Evolutionary conservation across 768 basidiomycete genomes (phyloP), one percentile per base, ranked within the genome.

Genomic region (Termitomyces sp.): DNA sequence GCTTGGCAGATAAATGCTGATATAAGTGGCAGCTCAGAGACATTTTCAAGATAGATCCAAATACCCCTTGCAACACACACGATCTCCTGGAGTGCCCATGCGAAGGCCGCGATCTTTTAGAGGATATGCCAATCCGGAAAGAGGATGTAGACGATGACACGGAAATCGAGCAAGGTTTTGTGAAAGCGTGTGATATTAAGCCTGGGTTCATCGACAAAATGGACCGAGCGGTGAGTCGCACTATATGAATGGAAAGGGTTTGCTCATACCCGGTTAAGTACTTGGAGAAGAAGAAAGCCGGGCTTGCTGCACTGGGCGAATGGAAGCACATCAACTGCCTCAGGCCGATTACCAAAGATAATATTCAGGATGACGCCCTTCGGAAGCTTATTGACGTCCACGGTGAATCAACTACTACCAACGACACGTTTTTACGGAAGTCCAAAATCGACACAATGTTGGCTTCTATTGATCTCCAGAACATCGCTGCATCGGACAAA

Each of bases 281-380:
- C 63, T 61, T 84, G 61, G 80, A 81, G 66, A 88, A 84, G 73
- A 87, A 89, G 76, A 84, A 81, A 63, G 78, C 76, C 9, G 86
- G 77, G 55, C 79, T 95, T 39, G 86, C 88, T 6, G 79, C 87
- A 4, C 79, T 96, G 34, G 82, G 84, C 46, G 84, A 91, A 66
- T 96, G 93, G 93, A 87, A 81, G 24, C 94, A 96, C 67, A 82
- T 93, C 70, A 84, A 93, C 67, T 91, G 91, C 67, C 72, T 90
- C 20, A 75, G 73, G 47, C 64, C 73, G 6, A 68, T 72, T 16
- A 73, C 79, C 1, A 67, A 69, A 47, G 77, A 82, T 22, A 70
- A 78, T 16, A 77, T 93, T 51, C 81, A 85, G 50, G 92, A 94
- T 69, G 77, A 80, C 27, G 73, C 91, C 53, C 78, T 94, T 22